phyloP scores from a whole-genome alignment of 176 grass and related monocot species.

The Chrysopogon serrulatus region DNA sequence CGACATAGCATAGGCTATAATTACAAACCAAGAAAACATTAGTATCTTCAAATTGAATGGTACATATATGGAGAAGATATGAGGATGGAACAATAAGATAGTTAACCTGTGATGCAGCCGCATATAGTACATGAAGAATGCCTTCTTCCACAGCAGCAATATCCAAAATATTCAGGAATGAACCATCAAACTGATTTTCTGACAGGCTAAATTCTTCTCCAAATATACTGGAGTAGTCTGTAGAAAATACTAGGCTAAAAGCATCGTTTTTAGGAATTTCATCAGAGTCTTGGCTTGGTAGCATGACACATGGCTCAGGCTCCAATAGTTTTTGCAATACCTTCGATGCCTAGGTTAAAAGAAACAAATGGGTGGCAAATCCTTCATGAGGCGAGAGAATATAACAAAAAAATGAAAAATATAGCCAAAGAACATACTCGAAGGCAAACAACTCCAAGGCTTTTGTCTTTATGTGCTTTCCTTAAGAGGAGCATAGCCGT shows the following conservation, averaged over 20 bases:
- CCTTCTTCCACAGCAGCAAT: slow-evolving; percentile 84
- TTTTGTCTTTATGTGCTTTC: slow-evolving; percentile 73
- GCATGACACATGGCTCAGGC: slow-evolving; percentile 28
- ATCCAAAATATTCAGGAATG: slow-evolving; percentile 89
- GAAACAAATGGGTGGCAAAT: slow-evolving; percentile 26
- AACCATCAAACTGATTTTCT: slow-evolving; percentile 51
- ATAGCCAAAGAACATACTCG: slow-evolving; percentile 50
- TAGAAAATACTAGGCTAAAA: slow-evolving; percentile 30
- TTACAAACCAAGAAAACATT: slow-evolving; percentile 36
- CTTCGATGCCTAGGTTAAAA: slow-evolving; percentile 61
- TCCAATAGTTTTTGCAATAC: slow-evolving; percentile 65
- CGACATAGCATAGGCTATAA: slow-evolving; percentile 68
- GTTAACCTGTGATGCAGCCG: slow-evolving; percentile 76
- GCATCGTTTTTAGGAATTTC: slow-evolving; percentile 56
- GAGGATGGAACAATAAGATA: slow-evolving; percentile 14
- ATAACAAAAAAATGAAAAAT: slow-evolving; percentile 16
- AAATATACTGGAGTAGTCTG: slow-evolving; percentile 75
- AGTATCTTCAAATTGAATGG: slow-evolving; percentile 9
- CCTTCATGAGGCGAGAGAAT: not conserved
- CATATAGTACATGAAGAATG: slow-evolving; percentile 92
- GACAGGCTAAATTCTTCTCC: slow-evolving; percentile 75
- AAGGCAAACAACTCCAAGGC: slow-evolving; percentile 81
- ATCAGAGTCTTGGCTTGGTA: slow-evolving; percentile 27
- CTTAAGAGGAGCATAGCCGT: slow-evolving; percentile 65
- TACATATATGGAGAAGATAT: slow-evolving; percentile 8